phyloP scores from a whole-genome alignment of 352 stramenopile genomes.

The Globisporangium cystogenes region DNA sequence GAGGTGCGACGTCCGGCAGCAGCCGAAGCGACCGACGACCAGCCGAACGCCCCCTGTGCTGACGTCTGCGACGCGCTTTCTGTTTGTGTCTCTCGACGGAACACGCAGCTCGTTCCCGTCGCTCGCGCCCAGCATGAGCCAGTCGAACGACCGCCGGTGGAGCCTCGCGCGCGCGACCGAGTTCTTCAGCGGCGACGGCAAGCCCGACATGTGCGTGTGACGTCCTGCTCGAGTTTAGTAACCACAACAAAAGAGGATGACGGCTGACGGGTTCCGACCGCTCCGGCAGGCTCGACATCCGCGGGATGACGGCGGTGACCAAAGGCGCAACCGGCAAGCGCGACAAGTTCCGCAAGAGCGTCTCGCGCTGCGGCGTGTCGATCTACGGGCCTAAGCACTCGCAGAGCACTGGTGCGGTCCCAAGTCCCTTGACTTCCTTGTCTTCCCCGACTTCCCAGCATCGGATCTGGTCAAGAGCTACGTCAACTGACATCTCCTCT shows the following conservation, averaged over 20 bases:
- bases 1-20: no score
- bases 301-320: conserved; percentile 81
- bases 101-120: not conserved
- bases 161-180: conserved; percentile 82
- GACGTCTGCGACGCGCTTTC: not conserved
- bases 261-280: no score
- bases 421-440: no score
- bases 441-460: no score
- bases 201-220: conserved; percentile 70
- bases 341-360: conserved; percentile 86
- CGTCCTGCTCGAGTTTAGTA: not conserved
- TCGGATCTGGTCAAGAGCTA: no score
- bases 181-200: conserved; percentile 87
- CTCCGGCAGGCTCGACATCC: conserved; percentile 71
- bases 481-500: not conserved
- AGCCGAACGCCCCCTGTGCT: no score
- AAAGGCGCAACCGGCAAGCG: conserved; percentile 82
- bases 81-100: no score
- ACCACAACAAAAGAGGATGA: no score
- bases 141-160: conserved; percentile 67
- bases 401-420: conserved; percentile 28
- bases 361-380: conserved; percentile 78
- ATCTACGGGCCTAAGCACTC: conserved; percentile 87
- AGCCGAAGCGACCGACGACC: no score
- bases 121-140: conserved; percentile 27